Evolutionary conservation across 1,284 basidiomycete genomes (phyloP), one percentile per base, ranked within the genome.

Genomic region (Pseudomicrostroma phylloplanum): DNA sequence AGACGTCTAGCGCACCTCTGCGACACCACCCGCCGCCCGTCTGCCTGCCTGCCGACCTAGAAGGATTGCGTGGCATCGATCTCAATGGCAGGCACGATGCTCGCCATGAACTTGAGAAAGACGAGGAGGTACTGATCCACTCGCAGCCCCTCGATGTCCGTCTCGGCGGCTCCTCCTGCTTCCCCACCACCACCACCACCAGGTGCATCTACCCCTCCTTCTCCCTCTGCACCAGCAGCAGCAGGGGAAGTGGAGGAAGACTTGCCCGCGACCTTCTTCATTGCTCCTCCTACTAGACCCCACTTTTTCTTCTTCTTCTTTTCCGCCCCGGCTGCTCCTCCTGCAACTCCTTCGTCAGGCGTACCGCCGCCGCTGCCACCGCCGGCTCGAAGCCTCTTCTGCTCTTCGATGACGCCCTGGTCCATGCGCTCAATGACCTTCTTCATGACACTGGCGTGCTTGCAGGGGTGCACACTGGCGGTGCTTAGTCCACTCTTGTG

Each of bases 351-450:
- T 19, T 19, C 26, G 13, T 59, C 25, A 21, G 43, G 15, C 25
- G 41, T n/a, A 49, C 30, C 56, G 17, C 26, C 41, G 53, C 59
- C 26, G 58, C 57, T 41, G 54, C 61, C 30, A 59, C 62, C 19
- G 68, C 69, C 21, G 61, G 69, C n/a, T 65, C 63, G 54, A 61
- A 19, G 51, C 6, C 51, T 79, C 61, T 70, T 72, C 87, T 79
- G 87, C 59, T 74, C 67, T 57, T 79, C 76, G 19, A 74, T 65
- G 17, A 81, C 77, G 23, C 67, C 72, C 0, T 66, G 87, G 80
- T 97, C 96, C 92, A 98, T 97, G 60, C 93, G 85, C 80, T 96
- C 93, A 76, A 98, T 96, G 69, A 98, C 92, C 81, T 97, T 98
- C 85, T 96, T 96, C 96, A 99, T 99, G 60, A 99, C 96, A 78